Percentiles rank a stretch among this genome's conserved stretches.
phyloP scores from a whole-genome alignment of 1,284 basidiomycete genomes.

The Heterobasidion occidentale region DNA sequence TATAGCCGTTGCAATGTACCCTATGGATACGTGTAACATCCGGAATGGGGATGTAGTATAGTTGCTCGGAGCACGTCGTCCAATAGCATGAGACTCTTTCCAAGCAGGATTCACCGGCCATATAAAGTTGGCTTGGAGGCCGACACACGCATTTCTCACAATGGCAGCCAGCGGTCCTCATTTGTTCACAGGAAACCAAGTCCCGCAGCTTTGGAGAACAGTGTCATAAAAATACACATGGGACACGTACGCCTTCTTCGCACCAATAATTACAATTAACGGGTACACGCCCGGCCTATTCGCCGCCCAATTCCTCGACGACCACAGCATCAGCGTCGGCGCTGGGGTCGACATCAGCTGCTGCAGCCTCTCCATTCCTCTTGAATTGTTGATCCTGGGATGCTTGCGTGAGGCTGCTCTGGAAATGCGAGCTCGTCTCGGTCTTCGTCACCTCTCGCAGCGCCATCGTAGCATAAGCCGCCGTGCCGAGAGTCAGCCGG shows the following conservation, averaged over 20 bases:
- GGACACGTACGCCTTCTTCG: no score
- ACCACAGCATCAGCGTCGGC: conserved; percentile 13
- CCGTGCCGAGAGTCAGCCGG: conserved; percentile 72
- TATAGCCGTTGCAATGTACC: background rate
- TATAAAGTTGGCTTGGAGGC: background rate
- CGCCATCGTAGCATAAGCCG: conserved; percentile 95
- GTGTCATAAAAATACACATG: no score
- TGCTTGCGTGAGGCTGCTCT: conserved; percentile 69
- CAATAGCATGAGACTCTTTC: background rate
- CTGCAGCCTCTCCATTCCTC: conserved; percentile 31
- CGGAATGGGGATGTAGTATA: background rate
- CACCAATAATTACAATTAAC: background rate
- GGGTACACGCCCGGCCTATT: background rate
- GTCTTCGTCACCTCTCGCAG: conserved; percentile 89
- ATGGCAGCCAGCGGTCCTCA: background rate
- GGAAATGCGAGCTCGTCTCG: conserved; percentile 85
- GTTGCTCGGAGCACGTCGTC: background rate
- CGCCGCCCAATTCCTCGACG: background rate
- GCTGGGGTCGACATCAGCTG: conserved; percentile 15
- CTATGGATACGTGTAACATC: background rate
- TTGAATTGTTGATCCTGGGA: conserved; percentile 82
- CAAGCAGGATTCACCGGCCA: background rate
- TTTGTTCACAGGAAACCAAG: no score
- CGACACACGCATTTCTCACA: background rate
- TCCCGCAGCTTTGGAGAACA: no score